A percentile compares a stretch with the other conserved stretches of the same genome.
These are phyloP conservation scores for Acacia concinna DNA, from an alignment of 331 rosid genomes.

Conservation along the genomic window DNA sequence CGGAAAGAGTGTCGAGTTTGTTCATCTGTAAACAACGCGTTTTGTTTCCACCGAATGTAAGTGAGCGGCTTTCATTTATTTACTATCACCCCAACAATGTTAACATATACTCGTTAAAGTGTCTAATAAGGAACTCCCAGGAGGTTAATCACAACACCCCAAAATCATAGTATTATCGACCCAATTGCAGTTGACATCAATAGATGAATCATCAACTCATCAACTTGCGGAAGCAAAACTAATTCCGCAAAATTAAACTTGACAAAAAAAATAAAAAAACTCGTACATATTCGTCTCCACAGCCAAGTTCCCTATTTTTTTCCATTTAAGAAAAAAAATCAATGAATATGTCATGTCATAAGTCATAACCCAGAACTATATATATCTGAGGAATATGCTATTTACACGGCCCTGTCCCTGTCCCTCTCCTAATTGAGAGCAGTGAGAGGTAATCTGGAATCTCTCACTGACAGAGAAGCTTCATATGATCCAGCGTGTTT, in stretches of 20 bases:
- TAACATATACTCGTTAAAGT: too few relatives aligned
- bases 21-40: too few relatives aligned
- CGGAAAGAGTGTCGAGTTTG: too few relatives aligned
- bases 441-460: conserved; percentile 95
- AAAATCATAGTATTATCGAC: conserved; percentile 27
- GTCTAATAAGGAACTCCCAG: background rate
- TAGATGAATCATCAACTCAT: conserved; percentile 21
- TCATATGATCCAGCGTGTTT: conserved; percentile 71
- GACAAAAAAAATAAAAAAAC: conserved; percentile 10
- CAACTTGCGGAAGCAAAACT: conserved; percentile 20
- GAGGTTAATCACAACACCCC: conserved; percentile 21
- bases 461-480: conserved; percentile 85
- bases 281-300: conserved; percentile 32
- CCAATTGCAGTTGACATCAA: conserved; percentile 37
- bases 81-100: too few relatives aligned
- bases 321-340: conserved; percentile 29
- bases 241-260: background rate
- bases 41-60: too few relatives aligned
- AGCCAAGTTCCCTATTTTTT: background rate
- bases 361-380: conserved; percentile 34
- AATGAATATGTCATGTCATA: conserved; percentile 51
- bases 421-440: conserved; percentile 74
- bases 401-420: conserved; percentile 60
- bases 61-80: too few relatives aligned
- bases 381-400: conserved; percentile 54